These are phyloP conservation scores for Hypoxylon sp. DNA, from an alignment of 2,329 filamentous ascomycete species.

Conservation along the genomic window DNA sequence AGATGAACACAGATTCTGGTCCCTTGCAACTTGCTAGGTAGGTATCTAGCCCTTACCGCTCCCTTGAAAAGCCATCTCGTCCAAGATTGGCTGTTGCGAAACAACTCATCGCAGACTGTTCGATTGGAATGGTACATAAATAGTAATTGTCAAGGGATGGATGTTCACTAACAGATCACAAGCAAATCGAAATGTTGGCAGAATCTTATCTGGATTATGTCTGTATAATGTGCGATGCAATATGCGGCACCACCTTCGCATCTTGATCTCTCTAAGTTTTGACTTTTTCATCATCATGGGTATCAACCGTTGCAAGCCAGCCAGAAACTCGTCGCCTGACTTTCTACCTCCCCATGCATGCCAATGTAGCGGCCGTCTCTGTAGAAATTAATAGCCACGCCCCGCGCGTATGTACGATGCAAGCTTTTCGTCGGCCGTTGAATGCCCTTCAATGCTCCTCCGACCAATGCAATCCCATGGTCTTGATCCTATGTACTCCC, in stretches of 20 bases:
- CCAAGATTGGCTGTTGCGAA: no score
- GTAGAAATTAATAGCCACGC: conserved; percentile 34
- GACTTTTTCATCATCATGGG: conserved; percentile 40
- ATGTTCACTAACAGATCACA: conserved; percentile 1
- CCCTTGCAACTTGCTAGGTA: background rate
- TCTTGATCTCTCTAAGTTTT: conserved; percentile 36
- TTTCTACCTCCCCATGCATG: conserved; percentile 38
- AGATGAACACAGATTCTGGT: background rate
- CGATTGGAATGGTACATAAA: background rate
- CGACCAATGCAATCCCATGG: conserved; percentile 40
- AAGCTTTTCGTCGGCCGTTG: conserved; percentile 35
- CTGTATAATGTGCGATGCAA: conserved; percentile 30
- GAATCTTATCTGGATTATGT: conserved; percentile 35
- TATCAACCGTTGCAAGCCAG: conserved; percentile 43
- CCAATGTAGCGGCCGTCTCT: conserved; percentile 25
- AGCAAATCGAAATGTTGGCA: background rate
- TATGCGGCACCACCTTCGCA: conserved; percentile 23
- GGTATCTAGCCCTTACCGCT: background rate
- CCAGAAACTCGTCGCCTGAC: conserved; percentile 29
- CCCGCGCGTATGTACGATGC: conserved; percentile 38
- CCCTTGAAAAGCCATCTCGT: background rate
- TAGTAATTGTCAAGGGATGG: background rate
- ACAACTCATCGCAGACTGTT: background rate
- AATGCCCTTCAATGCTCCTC: conserved; percentile 32
- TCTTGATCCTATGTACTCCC: conserved; percentile 40